phyloP scores from a whole-genome alignment of 768 basidiomycete species.

The Suillus tomentosus region DNA sequence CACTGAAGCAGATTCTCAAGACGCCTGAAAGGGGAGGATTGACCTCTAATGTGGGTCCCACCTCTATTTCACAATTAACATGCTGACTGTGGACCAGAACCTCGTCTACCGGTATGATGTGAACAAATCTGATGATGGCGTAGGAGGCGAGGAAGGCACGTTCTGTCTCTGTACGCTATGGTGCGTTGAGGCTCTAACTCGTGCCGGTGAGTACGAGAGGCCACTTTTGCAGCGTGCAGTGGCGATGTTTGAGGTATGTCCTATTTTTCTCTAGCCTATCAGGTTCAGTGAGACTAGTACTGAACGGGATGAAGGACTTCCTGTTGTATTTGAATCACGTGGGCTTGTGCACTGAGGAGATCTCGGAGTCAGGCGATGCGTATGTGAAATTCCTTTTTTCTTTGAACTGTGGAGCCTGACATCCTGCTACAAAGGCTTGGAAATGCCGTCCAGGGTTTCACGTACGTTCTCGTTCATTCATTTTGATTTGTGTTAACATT shows the following conservation, averaged over 20 bases:
- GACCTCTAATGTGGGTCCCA: slow-evolving; percentile 68
- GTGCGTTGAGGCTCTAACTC: slow-evolving; percentile 87
- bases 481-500: slow-evolving; percentile 1
- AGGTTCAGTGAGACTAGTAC: not conserved
- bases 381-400: slow-evolving; percentile 35
- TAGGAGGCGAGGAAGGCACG: slow-evolving; percentile 94
- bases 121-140: slow-evolving; percentile 83
- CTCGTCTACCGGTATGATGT: slow-evolving; percentile 92
- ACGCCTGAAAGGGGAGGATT: slow-evolving; percentile 90
- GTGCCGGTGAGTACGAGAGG: slow-evolving; percentile 80
- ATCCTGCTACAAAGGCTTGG: slow-evolving; percentile 54
- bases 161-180: slow-evolving; percentile 89
- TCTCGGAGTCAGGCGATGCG: slow-evolving; percentile 84
- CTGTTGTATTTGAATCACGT: slow-evolving; percentile 85
- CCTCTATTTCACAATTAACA: not conserved
- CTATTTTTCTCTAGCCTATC: not conserved
- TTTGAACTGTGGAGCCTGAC: slow-evolving; percentile 7
- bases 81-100: slow-evolving; percentile 46
- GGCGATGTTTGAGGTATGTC: slow-evolving; percentile 84
- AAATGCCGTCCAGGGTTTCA: slow-evolving; percentile 89
- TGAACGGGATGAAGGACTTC: slow-evolving; percentile 55
- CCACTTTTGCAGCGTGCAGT: slow-evolving; percentile 67
- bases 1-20: slow-evolving; percentile 80
- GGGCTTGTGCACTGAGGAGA: slow-evolving; percentile 83
- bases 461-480: slow-evolving; percentile 49